These are phyloP conservation scores for Hortaea sp. DNA, from an alignment of 2,329 filamentous ascomycete species.

Conservation along the genomic window DNA sequence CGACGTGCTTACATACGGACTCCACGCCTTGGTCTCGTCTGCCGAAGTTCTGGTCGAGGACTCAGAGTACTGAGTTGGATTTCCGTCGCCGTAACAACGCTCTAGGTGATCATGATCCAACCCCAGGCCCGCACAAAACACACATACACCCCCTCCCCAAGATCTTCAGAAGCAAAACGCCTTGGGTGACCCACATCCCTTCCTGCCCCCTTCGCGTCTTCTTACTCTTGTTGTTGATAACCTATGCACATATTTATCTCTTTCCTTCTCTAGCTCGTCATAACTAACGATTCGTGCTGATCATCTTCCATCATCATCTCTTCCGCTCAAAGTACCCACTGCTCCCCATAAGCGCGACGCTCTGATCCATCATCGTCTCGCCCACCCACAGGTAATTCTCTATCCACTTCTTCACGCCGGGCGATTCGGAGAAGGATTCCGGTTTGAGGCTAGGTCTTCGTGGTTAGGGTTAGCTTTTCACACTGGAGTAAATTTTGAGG, in stretches of 20 bases:
- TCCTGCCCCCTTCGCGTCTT: too few relatives aligned
- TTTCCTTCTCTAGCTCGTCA: not conserved
- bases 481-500: not conserved
- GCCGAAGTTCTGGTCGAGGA: too few relatives aligned
- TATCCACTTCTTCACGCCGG: conserved; percentile 77
- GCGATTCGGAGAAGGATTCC: conserved; percentile 73
- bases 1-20: too few relatives aligned
- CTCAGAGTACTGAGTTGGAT: too few relatives aligned
- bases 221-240: not conserved
- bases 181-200: too few relatives aligned
- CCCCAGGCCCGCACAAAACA: too few relatives aligned
- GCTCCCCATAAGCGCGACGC: conserved; percentile 78
- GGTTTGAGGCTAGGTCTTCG: conserved; percentile 70
- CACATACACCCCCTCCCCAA: too few relatives aligned
- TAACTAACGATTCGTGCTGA: too few relatives aligned
- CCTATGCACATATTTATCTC: not conserved
- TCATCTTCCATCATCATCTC: conserved; percentile 41
- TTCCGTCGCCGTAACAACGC: too few relatives aligned
- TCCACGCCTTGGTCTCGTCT: too few relatives aligned
- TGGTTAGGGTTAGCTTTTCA: conserved; percentile 30
- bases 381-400: conserved; percentile 89
- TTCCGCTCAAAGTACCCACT: conserved; percentile 87
- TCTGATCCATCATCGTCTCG: conserved; percentile 98
- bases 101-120: too few relatives aligned
- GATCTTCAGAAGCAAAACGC: too few relatives aligned